phyloP scores from a whole-genome alignment of 2,329 filamentous ascomycete species.

The Magnaporthiopsis rhizophila region DNA sequence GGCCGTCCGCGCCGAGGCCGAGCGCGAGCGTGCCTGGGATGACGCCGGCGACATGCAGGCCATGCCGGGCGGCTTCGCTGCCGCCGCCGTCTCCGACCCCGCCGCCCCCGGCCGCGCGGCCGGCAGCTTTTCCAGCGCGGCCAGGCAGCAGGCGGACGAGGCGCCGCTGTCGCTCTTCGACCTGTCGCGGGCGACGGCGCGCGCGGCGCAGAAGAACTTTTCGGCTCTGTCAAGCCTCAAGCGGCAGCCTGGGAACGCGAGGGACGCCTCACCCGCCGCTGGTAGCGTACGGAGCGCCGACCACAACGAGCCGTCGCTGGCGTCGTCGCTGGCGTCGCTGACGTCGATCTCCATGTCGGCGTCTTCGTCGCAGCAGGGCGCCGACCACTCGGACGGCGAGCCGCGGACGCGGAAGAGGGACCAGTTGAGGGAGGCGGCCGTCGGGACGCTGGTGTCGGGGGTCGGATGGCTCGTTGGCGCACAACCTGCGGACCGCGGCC shows the following conservation, averaged over 20 bases:
- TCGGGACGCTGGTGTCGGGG: constrained; percentile 58
- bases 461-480: constrained; percentile 62
- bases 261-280: neutral
- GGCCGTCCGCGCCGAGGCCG: constrained; percentile 57
- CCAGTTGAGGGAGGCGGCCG: constrained; percentile 57
- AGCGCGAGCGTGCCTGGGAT: constrained; percentile 64
- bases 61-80: constrained; percentile 33
- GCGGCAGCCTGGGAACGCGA: constrained; percentile 2
- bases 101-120: constrained; percentile 16
- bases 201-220: constrained; percentile 50
- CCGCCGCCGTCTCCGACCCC: constrained; percentile 9
- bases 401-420: constrained; percentile 58
- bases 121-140: constrained; percentile 19
- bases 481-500: constrained; percentile 26
- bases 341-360: neutral
- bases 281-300: constrained; percentile 8
- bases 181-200: constrained; percentile 52
- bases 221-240: constrained; percentile 46
- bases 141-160: constrained; percentile 35
- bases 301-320: constrained; percentile 4
- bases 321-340: constrained; percentile 1
- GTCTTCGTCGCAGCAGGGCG: constrained; percentile 3
- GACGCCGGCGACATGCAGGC: constrained; percentile 51
- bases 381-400: constrained; percentile 9
- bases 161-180: constrained; percentile 59